phyloP scores from a whole-genome alignment of 495 filamentous ascomycete species.

The Aspergillus nidulans region DNA sequence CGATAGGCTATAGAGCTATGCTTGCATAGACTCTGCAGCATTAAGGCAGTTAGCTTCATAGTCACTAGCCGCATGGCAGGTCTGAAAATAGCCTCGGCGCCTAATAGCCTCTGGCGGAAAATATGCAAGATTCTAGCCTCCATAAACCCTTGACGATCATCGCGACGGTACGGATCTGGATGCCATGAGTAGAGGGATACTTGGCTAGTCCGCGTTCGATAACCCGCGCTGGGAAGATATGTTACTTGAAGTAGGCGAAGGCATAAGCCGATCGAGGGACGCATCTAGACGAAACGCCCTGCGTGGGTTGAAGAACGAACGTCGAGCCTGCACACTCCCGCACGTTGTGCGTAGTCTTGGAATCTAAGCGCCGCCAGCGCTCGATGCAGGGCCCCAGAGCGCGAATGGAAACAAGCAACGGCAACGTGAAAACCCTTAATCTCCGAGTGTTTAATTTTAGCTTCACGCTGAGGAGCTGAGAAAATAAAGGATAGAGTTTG shows the following conservation, averaged over 20 bases:
- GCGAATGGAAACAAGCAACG: constrained; percentile 16
- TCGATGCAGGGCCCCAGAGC: constrained; percentile 2
- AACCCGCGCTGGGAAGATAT: background rate
- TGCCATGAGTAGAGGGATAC: background rate
- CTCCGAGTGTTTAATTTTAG: background rate
- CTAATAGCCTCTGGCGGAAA: constrained; percentile 4
- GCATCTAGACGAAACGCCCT: too few species aligned
- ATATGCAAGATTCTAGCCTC: background rate
- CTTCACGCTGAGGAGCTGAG: background rate
- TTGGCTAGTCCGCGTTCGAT: background rate
- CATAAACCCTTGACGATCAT: constrained; percentile 1
- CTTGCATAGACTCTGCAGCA: background rate
- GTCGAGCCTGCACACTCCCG: background rate
- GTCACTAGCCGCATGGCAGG: background rate
- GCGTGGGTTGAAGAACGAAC: constrained; percentile 1
- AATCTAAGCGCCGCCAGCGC: constrained; percentile 7
- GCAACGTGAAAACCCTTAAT: constrained; percentile 5
- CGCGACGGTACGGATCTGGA: background rate
- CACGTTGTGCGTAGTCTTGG: constrained; percentile 1
- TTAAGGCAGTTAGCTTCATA: background rate
- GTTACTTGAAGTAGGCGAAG: too few species aligned
- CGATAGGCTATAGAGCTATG: constrained; percentile 7
- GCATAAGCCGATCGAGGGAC: too few species aligned
- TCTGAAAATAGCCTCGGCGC: constrained; percentile 22
- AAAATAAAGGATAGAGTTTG: background rate